Evolutionary conservation across 2,329 filamentous ascomycete genomes (phyloP).

Genomic region (Stachybotrys chlorohalonatus): DNA sequence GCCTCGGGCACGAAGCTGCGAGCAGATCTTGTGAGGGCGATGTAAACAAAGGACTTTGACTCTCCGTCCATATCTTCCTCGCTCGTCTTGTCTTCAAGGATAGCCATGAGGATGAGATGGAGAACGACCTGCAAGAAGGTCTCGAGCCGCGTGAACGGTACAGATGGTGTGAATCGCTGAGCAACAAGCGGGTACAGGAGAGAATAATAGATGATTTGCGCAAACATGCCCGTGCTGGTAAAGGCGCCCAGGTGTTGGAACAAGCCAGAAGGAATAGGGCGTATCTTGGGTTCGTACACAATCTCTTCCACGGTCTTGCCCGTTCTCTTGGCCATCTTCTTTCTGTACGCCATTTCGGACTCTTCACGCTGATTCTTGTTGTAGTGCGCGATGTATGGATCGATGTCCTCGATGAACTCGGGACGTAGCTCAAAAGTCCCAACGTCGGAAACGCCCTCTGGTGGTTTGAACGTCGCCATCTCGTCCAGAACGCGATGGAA

Average conservation of each 20-base stretch:
- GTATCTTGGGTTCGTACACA: conserved; percentile 82
- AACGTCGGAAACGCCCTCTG: conserved; percentile 84
- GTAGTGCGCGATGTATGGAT: conserved; percentile 94
- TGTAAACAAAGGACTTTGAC: conserved; percentile 60
- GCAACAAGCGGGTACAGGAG: conserved; percentile 72
- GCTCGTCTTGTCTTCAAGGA: conserved; percentile 66
- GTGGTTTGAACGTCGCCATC: conserved; percentile 81
- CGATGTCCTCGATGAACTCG: conserved; percentile 77
- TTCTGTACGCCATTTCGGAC: conserved; percentile 80
- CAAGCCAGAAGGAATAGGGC: conserved; percentile 64
- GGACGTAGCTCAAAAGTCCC: conserved; percentile 90
- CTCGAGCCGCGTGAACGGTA: conserved; percentile 78
- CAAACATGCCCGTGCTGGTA: conserved; percentile 76
- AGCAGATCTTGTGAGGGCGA: conserved; percentile 57
- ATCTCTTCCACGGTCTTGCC: conserved; percentile 74
- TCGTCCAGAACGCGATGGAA: conserved; percentile 78
- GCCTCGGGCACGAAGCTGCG: conserved; percentile 50
- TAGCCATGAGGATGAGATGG: conserved; percentile 77
- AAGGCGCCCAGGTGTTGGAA: conserved; percentile 73
- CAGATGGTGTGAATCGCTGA: conserved; percentile 57
- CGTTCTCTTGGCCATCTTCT: conserved; percentile 78
- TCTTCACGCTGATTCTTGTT: conserved; percentile 96
- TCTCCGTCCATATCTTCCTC: conserved; percentile 41
- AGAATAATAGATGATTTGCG: conserved; percentile 82
- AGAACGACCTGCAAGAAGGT: conserved; percentile 86